Conservation (phyloP, 2,329 filamentous ascomycete genomes). For the Curvularia verruculosa region DNA sequence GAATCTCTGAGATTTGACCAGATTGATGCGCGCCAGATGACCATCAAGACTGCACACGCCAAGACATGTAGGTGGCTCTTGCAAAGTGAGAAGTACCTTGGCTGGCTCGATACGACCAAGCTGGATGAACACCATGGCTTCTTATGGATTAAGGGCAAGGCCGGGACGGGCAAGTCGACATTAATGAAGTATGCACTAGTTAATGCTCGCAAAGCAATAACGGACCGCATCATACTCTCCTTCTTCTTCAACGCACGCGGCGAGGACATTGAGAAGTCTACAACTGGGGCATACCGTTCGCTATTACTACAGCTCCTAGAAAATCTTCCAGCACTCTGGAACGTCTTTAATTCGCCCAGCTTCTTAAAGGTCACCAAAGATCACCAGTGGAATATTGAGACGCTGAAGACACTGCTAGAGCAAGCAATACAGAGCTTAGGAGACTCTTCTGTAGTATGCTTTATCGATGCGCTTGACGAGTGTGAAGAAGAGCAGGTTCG, state of each 20-base stretch:
- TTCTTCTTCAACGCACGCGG: conserved; percentile 41
- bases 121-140: conserved; percentile 47
- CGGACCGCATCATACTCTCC: conserved; percentile 11
- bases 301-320: conserved; percentile 35
- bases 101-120: conserved; percentile 47
- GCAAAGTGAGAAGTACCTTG: conserved; percentile 37
- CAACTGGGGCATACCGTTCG: conserved; percentile 32
- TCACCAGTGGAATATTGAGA: conserved; percentile 20
- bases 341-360: conserved; percentile 9
- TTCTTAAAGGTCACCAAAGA: conserved; percentile 6
- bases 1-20: conserved; percentile 48
- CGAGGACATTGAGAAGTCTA: conserved; percentile 27
- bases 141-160: conserved; percentile 56
- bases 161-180: conserved; percentile 52
- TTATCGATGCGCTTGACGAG: conserved; percentile 58
- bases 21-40: conserved; percentile 48
- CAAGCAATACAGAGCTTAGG: conserved; percentile 22
- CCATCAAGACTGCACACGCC: conserved; percentile 47
- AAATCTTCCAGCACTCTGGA: conserved; percentile 15
- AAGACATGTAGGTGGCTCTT: conserved; percentile 54
- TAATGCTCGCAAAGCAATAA: conserved; percentile 17
- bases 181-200: conserved; percentile 47
- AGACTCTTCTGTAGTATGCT: conserved; percentile 25
- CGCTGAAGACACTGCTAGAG: conserved; percentile 27
- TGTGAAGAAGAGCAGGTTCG: conserved; percentile 53